Conservation (phyloP, 495 filamentous ascomycete species). For the Trichoderma virens region DNA sequence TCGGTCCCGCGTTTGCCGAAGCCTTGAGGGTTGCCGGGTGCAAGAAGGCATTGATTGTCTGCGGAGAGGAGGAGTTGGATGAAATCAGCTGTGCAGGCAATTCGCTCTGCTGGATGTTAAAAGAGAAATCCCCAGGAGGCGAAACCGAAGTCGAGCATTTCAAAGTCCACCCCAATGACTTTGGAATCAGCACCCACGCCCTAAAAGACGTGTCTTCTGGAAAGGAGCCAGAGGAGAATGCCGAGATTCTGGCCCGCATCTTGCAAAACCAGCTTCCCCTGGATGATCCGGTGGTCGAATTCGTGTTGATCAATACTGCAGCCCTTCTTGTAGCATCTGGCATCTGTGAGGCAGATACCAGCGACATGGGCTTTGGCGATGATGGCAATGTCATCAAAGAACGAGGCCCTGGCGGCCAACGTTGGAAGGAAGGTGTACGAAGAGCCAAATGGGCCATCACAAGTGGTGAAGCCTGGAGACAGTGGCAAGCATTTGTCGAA, state of each 20-base stretch:
- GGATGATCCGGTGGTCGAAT: conserved; percentile 81
- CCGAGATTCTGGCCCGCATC: conserved; percentile 69
- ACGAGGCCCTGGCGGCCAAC: conserved; percentile 69
- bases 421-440: conserved; percentile 90
- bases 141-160: conserved; percentile 63
- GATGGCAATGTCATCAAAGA: conserved; percentile 70
- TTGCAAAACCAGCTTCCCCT: conserved; percentile 61
- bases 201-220: conserved; percentile 72
- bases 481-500: conserved; percentile 63
- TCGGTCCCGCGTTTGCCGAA: conserved; percentile 82
- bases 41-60: conserved; percentile 82
- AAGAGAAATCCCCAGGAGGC: conserved; percentile 40
- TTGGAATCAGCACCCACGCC: conserved; percentile 70
- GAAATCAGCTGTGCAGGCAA: conserved; percentile 83
- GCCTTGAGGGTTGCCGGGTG: conserved; percentile 70
- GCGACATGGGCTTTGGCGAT: conserved; percentile 55
- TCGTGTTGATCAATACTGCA: conserved; percentile 90
- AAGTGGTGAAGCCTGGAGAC: conserved; percentile 70
- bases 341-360: conserved; percentile 73
- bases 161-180: conserved; percentile 67
- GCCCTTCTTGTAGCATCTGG: conserved; percentile 77
- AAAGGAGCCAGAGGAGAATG: conserved; percentile 79
- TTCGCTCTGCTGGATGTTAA: conserved; percentile 81
- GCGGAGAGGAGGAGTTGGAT: conserved; percentile 89
- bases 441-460: conserved; percentile 74